Conservation (phyloP, 139 green algal genomes). For the Dunaliella sp. region DNA sequence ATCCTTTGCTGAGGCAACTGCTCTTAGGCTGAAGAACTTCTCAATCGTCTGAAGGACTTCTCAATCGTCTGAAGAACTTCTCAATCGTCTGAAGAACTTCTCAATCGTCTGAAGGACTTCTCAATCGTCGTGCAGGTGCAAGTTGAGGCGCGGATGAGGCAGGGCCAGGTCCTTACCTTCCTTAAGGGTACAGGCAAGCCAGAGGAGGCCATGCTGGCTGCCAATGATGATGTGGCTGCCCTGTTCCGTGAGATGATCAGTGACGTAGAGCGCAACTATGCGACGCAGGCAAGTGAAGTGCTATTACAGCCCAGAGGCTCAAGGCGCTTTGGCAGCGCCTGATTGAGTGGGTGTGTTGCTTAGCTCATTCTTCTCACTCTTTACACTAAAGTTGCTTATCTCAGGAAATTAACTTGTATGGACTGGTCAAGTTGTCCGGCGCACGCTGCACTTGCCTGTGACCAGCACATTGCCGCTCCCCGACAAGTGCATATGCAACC, state of each 20-base stretch:
- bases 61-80: no score
- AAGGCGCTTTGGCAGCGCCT: neutral
- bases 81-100: no score
- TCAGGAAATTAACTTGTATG: neutral
- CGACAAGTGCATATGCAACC: no score
- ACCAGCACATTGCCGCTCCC: neutral
- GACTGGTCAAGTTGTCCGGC: neutral
- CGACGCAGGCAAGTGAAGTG: conserved; percentile 32
- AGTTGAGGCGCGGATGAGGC: conserved; percentile 36
- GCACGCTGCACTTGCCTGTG: neutral
- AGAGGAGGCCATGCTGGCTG: conserved; percentile 27
- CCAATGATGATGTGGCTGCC: conserved; percentile 26
- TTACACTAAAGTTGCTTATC: neutral
- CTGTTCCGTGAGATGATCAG: conserved; percentile 53
- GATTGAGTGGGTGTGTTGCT: neutral
- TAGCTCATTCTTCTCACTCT: neutral
- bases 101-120: no score
- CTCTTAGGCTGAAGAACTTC: no score
- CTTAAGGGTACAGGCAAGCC: conserved; percentile 35
- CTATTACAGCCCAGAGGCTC: neutral
- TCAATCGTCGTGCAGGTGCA: neutral
- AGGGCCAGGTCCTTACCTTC: conserved; percentile 36
- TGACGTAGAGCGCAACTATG: conserved; percentile 58
- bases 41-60: no score
- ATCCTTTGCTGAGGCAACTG: no score